Conservation (phyloP, 2,329 filamentous ascomycete species). For the Graphilbum ipis-grandicollis region DNA sequence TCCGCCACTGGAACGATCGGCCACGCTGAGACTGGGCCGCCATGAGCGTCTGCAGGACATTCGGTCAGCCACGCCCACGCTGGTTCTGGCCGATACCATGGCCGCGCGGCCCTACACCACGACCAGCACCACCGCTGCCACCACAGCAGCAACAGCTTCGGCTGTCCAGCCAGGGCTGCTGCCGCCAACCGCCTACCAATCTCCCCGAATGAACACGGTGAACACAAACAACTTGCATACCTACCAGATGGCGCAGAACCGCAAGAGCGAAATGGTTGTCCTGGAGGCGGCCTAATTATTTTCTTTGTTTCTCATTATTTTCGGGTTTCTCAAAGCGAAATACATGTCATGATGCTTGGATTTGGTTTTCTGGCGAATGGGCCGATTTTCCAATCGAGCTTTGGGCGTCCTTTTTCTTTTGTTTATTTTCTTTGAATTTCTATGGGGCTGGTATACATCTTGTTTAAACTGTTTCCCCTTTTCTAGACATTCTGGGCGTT, state of each 20-base stretch:
- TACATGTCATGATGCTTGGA: too few species aligned
- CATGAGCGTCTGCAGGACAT: constrained; percentile 21
- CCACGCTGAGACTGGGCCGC: constrained; percentile 11
- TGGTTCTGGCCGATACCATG: constrained; percentile 19
- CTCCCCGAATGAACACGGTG: constrained; percentile 8
- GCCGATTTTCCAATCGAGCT: too few species aligned
- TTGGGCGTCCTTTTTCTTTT: not conserved
- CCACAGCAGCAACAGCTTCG: too few species aligned
- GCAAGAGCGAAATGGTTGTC: constrained; percentile 36
- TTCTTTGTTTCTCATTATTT: not conserved
- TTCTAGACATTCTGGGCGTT: too few species aligned
- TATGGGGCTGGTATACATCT: not conserved
- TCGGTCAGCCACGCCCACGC: constrained; percentile 25
- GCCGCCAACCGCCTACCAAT: constrained; percentile 2
- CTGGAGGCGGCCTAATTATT: constrained; percentile 24
- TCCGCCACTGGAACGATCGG: constrained; percentile 1
- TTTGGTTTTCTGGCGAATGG: too few species aligned
- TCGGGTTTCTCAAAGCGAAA: not conserved
- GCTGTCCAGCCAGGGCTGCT: not conserved
- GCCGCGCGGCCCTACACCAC: not conserved
- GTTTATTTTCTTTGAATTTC: not conserved
- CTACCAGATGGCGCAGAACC: constrained; percentile 18
- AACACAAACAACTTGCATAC: constrained; percentile 1
- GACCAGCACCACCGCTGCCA: too few species aligned
- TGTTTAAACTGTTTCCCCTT: too few species aligned